Conservation (phyloP, 495 filamentous ascomycete species). For the Xanthoparmelia taractica region DNA sequence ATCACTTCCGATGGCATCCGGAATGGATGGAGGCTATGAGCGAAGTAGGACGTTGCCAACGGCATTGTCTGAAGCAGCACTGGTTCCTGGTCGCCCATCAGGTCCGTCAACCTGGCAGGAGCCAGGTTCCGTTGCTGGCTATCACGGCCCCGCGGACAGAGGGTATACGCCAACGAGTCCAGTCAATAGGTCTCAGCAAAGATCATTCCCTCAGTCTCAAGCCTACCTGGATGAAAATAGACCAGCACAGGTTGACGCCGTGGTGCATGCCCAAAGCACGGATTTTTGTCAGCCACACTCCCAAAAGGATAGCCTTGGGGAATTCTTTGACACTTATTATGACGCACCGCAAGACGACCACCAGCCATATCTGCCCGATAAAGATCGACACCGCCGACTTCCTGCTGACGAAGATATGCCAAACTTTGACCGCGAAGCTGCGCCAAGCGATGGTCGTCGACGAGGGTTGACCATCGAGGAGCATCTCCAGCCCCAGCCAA, state of each 20-base stretch:
- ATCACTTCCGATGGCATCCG: not conserved
- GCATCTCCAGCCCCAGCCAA: slow-evolving; percentile 34
- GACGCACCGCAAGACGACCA: slow-evolving; percentile 14
- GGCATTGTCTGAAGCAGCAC: slow-evolving; percentile 15
- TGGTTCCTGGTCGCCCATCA: not conserved
- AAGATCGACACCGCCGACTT: not conserved
- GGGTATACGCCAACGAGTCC: slow-evolving; percentile 15
- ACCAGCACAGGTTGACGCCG: slow-evolving; percentile 22
- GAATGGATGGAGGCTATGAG: slow-evolving; percentile 8
- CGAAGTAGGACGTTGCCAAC: slow-evolving; percentile 26
- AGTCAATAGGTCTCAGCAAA: not conserved
- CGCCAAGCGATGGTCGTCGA: slow-evolving; percentile 28
- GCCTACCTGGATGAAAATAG: slow-evolving; percentile 4
- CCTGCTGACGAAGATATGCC: slow-evolving; percentile 52
- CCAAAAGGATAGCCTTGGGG: slow-evolving; percentile 20
- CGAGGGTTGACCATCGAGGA: slow-evolving; percentile 41
- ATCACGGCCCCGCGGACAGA: slow-evolving; percentile 28
- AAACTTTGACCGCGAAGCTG: slow-evolving; percentile 62
- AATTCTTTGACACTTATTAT: slow-evolving; percentile 24
- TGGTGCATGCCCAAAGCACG: slow-evolving; percentile 14
- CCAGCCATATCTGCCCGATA: not conserved
- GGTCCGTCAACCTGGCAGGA: slow-evolving; percentile 25
- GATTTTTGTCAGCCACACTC: slow-evolving; percentile 20
- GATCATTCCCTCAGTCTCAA: slow-evolving; percentile 1
- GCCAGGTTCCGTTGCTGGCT: slow-evolving; percentile 29